phyloP scores from a whole-genome alignment of 139 green algal genomes.

The Chlorella sp. region DNA sequence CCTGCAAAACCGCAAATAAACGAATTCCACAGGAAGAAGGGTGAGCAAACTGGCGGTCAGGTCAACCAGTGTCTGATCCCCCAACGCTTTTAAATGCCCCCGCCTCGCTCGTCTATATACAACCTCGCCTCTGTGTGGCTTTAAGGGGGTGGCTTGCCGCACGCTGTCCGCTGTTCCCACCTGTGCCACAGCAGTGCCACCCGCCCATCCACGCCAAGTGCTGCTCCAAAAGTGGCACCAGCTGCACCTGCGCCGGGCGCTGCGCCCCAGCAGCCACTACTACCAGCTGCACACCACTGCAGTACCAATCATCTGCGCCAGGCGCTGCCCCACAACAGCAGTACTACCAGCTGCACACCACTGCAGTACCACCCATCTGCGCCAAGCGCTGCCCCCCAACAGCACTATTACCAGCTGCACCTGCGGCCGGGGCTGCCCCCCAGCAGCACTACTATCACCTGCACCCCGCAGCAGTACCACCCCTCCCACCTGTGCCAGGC shows the following conservation, averaged over 20 bases:
- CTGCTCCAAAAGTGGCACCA: no score
- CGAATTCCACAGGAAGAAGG: no score
- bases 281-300: no score
- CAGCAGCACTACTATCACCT: constrained; percentile 55
- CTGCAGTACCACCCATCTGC: constrained; percentile 54
- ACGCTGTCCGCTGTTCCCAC: no score
- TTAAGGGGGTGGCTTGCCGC: no score
- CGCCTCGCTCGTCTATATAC: not conserved
- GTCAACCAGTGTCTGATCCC: no score
- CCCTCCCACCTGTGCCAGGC: constrained; percentile 48
- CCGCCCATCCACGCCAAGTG: no score
- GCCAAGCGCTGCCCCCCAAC: no score
- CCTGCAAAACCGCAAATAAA: constrained; percentile 34
- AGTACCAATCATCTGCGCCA: constrained; percentile 36
- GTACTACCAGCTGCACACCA: constrained; percentile 73
- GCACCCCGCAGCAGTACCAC: no score
- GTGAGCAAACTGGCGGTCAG: no score
- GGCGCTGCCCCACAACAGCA: constrained; percentile 39
- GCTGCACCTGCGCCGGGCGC: constrained; percentile 47
- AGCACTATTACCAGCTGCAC: not conserved
- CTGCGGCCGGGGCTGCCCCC: constrained; percentile 55
- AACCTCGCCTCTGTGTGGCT: no score
- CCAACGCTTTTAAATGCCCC: not conserved
- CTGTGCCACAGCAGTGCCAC: no score
- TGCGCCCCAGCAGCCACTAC: constrained; percentile 53